phyloP scores from a whole-genome alignment of 2,329 filamentous ascomycete genomes.

The Trichophyton benhamiae region DNA sequence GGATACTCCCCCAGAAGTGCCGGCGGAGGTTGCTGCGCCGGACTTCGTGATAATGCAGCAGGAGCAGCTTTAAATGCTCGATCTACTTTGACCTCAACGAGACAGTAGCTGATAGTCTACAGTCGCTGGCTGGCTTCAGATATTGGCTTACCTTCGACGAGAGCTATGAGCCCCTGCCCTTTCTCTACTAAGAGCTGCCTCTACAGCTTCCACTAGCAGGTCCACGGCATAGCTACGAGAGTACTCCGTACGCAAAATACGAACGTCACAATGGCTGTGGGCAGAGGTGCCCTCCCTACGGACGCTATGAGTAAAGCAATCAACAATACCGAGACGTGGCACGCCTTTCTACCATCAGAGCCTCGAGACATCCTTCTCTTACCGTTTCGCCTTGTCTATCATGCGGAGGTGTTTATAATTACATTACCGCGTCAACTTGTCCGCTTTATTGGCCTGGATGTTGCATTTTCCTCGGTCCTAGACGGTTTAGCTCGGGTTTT shows the following conservation, averaged over 20 bases:
- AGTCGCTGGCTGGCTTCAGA: background rate
- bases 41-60: background rate
- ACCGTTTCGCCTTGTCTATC: slow-evolving; percentile 14
- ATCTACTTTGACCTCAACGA: background rate
- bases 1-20: background rate
- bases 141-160: background rate
- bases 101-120: background rate
- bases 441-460: slow-evolving; percentile 11
- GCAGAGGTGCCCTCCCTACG: background rate
- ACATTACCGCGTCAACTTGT: slow-evolving; percentile 11
- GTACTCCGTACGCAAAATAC: background rate
- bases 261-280: background rate
- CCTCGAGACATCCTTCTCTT: slow-evolving; percentile 8
- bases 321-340: background rate
- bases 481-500: slow-evolving; percentile 5
- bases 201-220: background rate
- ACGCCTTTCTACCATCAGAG: background rate
- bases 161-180: background rate
- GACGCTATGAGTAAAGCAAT: background rate
- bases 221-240: background rate
- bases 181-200: background rate
- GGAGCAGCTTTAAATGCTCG: background rate
- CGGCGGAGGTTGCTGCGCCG: background rate
- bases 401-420: slow-evolving; percentile 13
- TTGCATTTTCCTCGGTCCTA: slow-evolving; percentile 5